These are phyloP conservation scores for Sistotremastrum niveocremeum DNA, from an alignment of 768 basidiomycete species.

Conservation along the genomic window DNA sequence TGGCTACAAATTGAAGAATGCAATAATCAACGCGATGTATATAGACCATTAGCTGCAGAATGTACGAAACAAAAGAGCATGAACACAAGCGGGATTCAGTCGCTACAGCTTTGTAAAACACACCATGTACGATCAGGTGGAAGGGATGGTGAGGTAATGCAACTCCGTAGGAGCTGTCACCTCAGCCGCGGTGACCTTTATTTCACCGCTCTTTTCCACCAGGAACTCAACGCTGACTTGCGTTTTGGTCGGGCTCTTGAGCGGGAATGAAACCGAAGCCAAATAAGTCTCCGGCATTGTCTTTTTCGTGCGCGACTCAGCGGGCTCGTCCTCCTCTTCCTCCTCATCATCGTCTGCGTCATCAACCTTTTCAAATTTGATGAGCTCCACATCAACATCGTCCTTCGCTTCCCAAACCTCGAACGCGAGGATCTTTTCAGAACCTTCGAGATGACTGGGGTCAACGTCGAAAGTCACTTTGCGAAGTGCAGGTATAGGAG, in stretches of 20 bases:
- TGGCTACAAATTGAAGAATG: no score
- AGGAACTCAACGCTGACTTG: constrained; percentile 33
- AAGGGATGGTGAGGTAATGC: no score
- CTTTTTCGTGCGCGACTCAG: constrained; percentile 50
- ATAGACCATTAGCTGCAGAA: no score
- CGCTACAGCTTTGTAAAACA: no score
- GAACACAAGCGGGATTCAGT: no score
- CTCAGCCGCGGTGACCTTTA: constrained; percentile 28
- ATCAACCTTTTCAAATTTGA: constrained; percentile 31
- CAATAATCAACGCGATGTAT: no score
- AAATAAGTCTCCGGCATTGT: constrained; percentile 41
- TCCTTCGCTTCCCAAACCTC: constrained; percentile 75
- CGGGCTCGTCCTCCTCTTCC: constrained; percentile 46
- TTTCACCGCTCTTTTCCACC: constrained; percentile 18
- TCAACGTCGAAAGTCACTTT: constrained; percentile 44
- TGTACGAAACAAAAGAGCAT: no score
- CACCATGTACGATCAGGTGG: no score
- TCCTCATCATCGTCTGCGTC: constrained; percentile 34
- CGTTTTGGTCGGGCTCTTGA: constrained; percentile 36
- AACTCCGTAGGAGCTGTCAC: not conserved
- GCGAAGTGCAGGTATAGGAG: constrained; percentile 54
- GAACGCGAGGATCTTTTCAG: constrained; percentile 36
- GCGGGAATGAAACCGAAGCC: constrained; percentile 19
- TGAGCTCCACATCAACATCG: constrained; percentile 47
- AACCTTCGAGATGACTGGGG: constrained; percentile 22